Conservation (phyloP, 2,329 filamentous ascomycete species). For the Chrysosporium queenslandicum region DNA sequence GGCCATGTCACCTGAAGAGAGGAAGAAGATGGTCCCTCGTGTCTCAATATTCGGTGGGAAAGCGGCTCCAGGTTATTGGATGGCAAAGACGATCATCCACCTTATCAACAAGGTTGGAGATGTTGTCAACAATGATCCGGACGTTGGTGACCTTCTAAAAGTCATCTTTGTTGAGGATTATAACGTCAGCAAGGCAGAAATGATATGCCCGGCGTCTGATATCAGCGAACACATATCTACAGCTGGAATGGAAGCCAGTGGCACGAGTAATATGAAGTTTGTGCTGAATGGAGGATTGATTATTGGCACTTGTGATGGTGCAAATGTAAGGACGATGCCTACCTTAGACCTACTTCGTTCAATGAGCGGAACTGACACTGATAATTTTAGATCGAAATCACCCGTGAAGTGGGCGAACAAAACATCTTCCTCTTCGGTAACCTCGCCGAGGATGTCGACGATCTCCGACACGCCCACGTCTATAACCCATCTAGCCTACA, state of each 20-base stretch:
- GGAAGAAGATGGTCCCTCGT: slow-evolving; percentile 74
- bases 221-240: slow-evolving; percentile 98
- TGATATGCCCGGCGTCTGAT: slow-evolving; percentile 88
- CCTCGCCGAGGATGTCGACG: slow-evolving; percentile 90
- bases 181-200: slow-evolving; percentile 98
- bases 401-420: slow-evolving; percentile 86
- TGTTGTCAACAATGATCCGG: slow-evolving; percentile 84
- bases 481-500: slow-evolving; percentile 59
- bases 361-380: slow-evolving; percentile 8
- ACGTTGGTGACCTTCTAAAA: slow-evolving; percentile 89
- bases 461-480: slow-evolving; percentile 79
- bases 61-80: slow-evolving; percentile 97
- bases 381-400: slow-evolving; percentile 70
- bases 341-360: not conserved
- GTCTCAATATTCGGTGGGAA: slow-evolving; percentile 97
- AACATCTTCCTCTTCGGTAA: slow-evolving; percentile 99
- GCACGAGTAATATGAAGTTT: slow-evolving; percentile 99
- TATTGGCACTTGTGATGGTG: slow-evolving; percentile 95
- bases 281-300: slow-evolving; percentile 94
- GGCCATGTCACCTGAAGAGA: slow-evolving; percentile 67
- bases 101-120: slow-evolving; percentile 84
- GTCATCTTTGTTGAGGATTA: slow-evolving; percentile 97
- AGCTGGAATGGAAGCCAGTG: slow-evolving; percentile 78
- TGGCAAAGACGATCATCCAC: slow-evolving; percentile 98
- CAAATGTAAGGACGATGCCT: slow-evolving; percentile 60